A percentile compares a stretch with the other conserved stretches of the same genome.
phyloP scores from a whole-genome alignment of 2,329 filamentous ascomycete species.

The Chrysoporthe cubensis region DNA sequence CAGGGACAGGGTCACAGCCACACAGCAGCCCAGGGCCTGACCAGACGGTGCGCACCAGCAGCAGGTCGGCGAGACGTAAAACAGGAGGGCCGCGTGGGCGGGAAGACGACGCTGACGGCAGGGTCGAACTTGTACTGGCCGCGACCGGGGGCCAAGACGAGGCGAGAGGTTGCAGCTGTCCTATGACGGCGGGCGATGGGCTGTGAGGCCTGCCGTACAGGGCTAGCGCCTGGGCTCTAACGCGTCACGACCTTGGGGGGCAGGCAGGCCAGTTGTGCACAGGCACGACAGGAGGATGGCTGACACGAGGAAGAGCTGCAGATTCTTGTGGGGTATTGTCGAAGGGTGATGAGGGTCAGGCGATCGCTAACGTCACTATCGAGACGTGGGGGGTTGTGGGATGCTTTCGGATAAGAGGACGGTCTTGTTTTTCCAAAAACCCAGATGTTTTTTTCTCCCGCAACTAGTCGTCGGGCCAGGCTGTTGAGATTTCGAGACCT shows the following conservation, averaged over 20 bases:
- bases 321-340: background rate
- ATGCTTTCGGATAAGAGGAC: background rate
- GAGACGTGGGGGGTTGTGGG: background rate
- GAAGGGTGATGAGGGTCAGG: background rate
- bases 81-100: constrained; percentile 13
- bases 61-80: background rate
- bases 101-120: background rate
- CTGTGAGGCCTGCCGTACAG: constrained; percentile 16
- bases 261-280: background rate
- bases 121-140: constrained; percentile 8
- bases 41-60: background rate
- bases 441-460: background rate
- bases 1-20: background rate
- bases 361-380: background rate
- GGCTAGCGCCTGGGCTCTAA: constrained; percentile 15
- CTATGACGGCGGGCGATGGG: constrained; percentile 12
- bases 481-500: background rate
- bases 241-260: background rate
- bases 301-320: constrained; percentile 1
- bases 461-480: background rate
- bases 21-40: background rate
- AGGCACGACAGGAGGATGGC: background rate
- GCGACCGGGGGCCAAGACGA: constrained; percentile 16
- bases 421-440: too few relatives aligned
- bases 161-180: constrained; percentile 20